These are phyloP conservation scores for Artemisia annua DNA, from an alignment of 129 eudicot species.

Conservation along the genomic window DNA sequence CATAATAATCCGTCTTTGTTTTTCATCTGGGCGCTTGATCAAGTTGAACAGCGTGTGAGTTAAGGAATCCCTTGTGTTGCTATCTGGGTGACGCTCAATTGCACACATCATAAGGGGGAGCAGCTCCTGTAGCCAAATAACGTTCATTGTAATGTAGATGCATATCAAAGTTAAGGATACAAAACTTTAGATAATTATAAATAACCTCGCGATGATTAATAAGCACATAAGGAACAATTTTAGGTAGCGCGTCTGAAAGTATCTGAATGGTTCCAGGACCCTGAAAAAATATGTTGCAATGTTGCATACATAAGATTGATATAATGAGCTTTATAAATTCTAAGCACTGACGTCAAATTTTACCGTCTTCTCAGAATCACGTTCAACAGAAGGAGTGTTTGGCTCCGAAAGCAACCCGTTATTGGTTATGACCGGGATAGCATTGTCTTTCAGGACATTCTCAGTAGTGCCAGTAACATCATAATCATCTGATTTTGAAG, in stretches of 20 bases:
- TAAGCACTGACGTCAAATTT: conserved; percentile 25
- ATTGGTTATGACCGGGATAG: conserved; percentile 34
- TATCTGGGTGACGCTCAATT: conserved; percentile 92
- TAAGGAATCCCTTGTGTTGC: conserved; percentile 88
- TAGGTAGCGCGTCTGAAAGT: conserved; percentile 87
- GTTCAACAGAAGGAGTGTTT: conserved; percentile 41
- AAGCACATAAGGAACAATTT: conserved; percentile 95
- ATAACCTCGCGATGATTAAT: conserved; percentile 95
- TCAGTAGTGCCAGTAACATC: conserved; percentile 30
- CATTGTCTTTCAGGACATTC: conserved; percentile 32
- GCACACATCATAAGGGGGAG: conserved; percentile 99
- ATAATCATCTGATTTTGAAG: conserved; percentile 45
- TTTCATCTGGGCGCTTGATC: conserved; percentile 97
- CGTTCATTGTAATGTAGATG: conserved; percentile 4
- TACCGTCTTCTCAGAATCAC: conserved; percentile 57
- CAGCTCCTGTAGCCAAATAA: conserved; percentile 67
- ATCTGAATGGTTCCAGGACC: conserved; percentile 91
- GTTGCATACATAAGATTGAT: conserved; percentile 23
- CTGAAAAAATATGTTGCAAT: conserved; percentile 45
- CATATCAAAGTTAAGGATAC: not conserved
- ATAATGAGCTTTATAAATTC: not conserved
- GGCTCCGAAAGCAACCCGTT: conserved; percentile 40
- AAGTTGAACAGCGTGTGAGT: conserved; percentile 92
- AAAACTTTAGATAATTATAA: conserved; percentile 11
- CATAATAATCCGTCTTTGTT: conserved; percentile 90